Base-by-base conservation (phyloP, 805 yeast genomes). In the Pichia californica region DNA sequence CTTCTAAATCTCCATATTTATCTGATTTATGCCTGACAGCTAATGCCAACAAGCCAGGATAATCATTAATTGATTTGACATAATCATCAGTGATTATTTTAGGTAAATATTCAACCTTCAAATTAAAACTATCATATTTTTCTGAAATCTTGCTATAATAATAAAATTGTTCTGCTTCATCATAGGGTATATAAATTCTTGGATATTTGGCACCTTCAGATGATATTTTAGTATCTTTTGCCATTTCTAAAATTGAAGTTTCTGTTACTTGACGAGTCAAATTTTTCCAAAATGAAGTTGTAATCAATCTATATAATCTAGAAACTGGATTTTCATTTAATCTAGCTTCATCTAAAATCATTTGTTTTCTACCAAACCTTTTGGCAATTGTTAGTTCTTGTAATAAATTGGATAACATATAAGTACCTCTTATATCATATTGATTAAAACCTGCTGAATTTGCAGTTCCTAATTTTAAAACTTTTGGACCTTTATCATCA, bases 371-470 rank as follows among this genome's bases (percentile, higher is more conserved):
- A 8, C 95, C 95, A 59, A 80, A 76, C 44, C 83, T 68, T 57
- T 84, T 78, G 13, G 96, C 96, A 48, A 88, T 79, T 0, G 96
- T 87, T 51, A 88, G 69, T 62, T 88, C 97, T 65, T 88, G 96
- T 44, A 88, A 69, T 31, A 89, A 64, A 61, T 89, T 89, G 0
- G 93, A 81, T 38, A 88, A 66, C 89, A 84, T 84, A 57, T 88
- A 88, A 0, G 96, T 88, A 3, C 97, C 97, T 46, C 95, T 68
- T 44, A 88, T 73, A 47, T 81, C 85, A 43, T 75, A 74, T 52
- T 76, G 81, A 31, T 77, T 80, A 64, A 65, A 86, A 1, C 96
- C 97, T 54, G 80, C 77, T 4, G 95, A 87, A 57, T 85, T 84
- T 30, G 81, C 87, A 2, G 97, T 87, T 8, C 93, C 93, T 13